phyloP scores from a whole-genome alignment of 2,329 filamentous ascomycete species.

The Venturia nashicola region DNA sequence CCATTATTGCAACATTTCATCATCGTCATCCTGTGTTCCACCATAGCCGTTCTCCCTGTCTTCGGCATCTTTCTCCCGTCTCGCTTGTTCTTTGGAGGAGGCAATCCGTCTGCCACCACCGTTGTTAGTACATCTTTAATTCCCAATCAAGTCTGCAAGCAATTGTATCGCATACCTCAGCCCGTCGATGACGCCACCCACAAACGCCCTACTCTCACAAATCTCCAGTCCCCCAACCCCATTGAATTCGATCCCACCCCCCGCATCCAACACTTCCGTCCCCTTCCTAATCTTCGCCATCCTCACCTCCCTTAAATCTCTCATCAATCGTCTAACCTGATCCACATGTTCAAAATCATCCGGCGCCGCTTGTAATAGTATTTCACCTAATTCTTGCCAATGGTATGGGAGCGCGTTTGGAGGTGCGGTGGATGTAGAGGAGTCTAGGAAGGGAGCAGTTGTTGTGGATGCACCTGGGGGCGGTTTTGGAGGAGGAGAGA shows the following conservation, averaged over 20 bases:
- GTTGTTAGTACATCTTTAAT: slow-evolving; percentile 27
- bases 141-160: neutral
- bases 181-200: slow-evolving; percentile 76
- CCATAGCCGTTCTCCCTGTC: slow-evolving; percentile 43
- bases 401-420: slow-evolving; percentile 74
- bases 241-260: slow-evolving; percentile 58
- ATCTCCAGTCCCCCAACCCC: slow-evolving; percentile 92
- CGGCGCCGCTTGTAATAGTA: slow-evolving; percentile 70
- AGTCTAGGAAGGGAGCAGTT: slow-evolving; percentile 58
- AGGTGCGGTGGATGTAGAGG: slow-evolving; percentile 58
- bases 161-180: slow-evolving; percentile 38
- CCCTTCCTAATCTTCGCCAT: slow-evolving; percentile 79
- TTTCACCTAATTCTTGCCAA: slow-evolving; percentile 84
- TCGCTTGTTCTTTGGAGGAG: slow-evolving; percentile 62
- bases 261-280: slow-evolving; percentile 58
- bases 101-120: slow-evolving; percentile 47
- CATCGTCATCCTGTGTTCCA: slow-evolving; percentile 47
- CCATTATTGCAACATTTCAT: slow-evolving; percentile 37
- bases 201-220: slow-evolving; percentile 72
- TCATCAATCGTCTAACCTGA: slow-evolving; percentile 59
- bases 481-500: slow-evolving; percentile 64
- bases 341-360: slow-evolving; percentile 71
- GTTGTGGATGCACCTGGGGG: slow-evolving; percentile 26
- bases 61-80: slow-evolving; percentile 66
- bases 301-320: slow-evolving; percentile 76